phyloP scores from a whole-genome alignment of 495 filamentous ascomycete species.

The Aspergillus campestris region DNA sequence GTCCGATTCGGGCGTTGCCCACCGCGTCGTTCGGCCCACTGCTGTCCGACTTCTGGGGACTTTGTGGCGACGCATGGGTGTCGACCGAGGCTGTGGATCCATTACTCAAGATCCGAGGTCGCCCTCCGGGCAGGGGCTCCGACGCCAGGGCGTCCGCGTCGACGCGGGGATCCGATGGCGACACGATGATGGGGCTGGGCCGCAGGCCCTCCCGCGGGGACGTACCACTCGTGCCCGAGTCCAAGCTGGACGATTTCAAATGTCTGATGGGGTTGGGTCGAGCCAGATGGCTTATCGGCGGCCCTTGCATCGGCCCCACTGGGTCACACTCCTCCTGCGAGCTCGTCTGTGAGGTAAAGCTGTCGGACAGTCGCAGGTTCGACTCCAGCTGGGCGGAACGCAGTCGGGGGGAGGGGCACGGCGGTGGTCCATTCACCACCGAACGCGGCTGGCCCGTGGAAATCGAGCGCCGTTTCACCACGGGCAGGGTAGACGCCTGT shows the following conservation, averaged over 20 bases:
- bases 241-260: conserved; percentile 33
- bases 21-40: conserved; percentile 53
- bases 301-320: conserved; percentile 12
- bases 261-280: conserved; percentile 18
- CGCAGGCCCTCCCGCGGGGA: conserved; percentile 20
- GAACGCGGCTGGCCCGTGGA: conserved; percentile 25
- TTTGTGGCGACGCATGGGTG: conserved; percentile 26
- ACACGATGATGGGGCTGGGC: conserved; percentile 27
- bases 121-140: conserved; percentile 24
- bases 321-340: conserved; percentile 17
- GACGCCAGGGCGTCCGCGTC: conserved; percentile 17
- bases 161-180: conserved; percentile 14
- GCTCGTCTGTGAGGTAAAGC: conserved; percentile 9
- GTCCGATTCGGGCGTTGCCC: conserved; percentile 77
- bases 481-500: conserved; percentile 3
- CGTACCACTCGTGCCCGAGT: conserved; percentile 17
- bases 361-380: conserved; percentile 19
- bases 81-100: conserved; percentile 27
- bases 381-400: conserved; percentile 31
- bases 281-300: conserved; percentile 15
- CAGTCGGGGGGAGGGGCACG: conserved; percentile 33
- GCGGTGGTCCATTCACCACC: conserved; percentile 17
- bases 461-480: conserved; percentile 26
- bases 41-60: conserved; percentile 40
- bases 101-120: conserved; percentile 35